Conservation (phyloP, 2,329 filamentous ascomycete genomes). For the Diplodia scrobiculata region DNA sequence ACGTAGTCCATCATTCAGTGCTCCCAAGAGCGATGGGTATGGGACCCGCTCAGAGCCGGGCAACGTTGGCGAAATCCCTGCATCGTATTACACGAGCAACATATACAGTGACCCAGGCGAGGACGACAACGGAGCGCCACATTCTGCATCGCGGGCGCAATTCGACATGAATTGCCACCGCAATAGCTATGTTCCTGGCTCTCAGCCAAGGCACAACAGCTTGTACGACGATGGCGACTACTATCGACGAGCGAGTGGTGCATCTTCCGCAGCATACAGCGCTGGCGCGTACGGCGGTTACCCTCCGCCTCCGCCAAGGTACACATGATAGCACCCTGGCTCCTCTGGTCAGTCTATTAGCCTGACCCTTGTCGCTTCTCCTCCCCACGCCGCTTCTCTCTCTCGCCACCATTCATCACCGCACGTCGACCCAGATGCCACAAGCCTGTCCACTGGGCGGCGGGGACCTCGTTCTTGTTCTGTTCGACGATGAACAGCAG, state of each 20-base stretch:
- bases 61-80: slow-evolving; percentile 39
- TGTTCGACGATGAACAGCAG: too few relatives aligned
- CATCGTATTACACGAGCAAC: slow-evolving; percentile 40
- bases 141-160: slow-evolving; percentile 15
- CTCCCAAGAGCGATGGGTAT: slow-evolving; percentile 33
- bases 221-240: slow-evolving; percentile 21
- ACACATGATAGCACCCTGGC: not conserved
- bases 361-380: not conserved
- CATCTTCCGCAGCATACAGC: not conserved
- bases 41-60: slow-evolving; percentile 42
- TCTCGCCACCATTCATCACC: too few relatives aligned
- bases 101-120: slow-evolving; percentile 40
- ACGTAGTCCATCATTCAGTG: slow-evolving; percentile 40
- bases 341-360: not conserved
- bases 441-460: too few relatives aligned
- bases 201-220: slow-evolving; percentile 18
- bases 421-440: too few relatives aligned
- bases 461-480: too few relatives aligned
- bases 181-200: slow-evolving; percentile 14
- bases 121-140: slow-evolving; percentile 32
- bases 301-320: slow-evolving; percentile 24
- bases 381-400: too few relatives aligned
- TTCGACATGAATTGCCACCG: slow-evolving; percentile 31
- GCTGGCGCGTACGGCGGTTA: slow-evolving; percentile 10
- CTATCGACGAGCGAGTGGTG: not conserved